A percentile compares a stretch with the other conserved stretches of the same genome.
These are phyloP conservation scores for Globisporangium spinosum DNA, from an alignment of 352 stramenopile genomes.

Conservation along the genomic window DNA sequence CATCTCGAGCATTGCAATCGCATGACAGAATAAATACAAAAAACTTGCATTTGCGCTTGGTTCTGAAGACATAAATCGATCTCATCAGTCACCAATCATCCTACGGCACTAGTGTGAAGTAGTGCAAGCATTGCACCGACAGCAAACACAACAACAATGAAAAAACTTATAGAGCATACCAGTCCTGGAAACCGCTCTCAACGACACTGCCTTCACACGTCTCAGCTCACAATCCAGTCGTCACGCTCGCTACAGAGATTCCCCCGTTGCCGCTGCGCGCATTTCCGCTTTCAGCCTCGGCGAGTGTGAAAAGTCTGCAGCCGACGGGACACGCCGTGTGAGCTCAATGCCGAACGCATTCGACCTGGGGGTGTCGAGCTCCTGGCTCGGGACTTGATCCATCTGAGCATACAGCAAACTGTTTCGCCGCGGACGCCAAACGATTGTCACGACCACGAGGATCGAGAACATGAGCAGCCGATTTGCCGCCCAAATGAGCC, in stretches of 20 bases:
- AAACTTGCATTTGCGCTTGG: background rate
- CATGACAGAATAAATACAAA: background rate
- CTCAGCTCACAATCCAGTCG: background rate
- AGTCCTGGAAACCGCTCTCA: background rate
- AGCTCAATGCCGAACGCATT: conserved; percentile 49
- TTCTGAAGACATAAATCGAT: background rate
- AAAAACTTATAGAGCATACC: background rate
- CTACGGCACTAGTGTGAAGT: background rate
- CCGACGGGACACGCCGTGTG: conserved; percentile 53
- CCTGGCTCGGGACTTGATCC: conserved; percentile 73
- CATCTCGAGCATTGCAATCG: background rate
- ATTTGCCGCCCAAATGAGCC: conserved; percentile 77
- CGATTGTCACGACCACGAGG: conserved; percentile 58
- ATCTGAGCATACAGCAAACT: conserved; percentile 70
- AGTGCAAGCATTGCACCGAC: background rate
- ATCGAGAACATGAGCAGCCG: conserved; percentile 67
- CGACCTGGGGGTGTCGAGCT: conserved; percentile 47
- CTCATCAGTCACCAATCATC: background rate
- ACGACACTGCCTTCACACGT: background rate
- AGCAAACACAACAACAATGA: background rate
- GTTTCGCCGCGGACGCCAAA: conserved; percentile 72
- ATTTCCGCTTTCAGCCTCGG: conserved; percentile 1
- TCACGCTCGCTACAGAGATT: conserved; percentile 11
- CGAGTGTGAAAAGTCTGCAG: conserved; percentile 36
- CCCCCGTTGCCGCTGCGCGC: background rate